Base-by-base conservation (phyloP, 169 alveolate species). In the Eimeria tenella region DNA sequence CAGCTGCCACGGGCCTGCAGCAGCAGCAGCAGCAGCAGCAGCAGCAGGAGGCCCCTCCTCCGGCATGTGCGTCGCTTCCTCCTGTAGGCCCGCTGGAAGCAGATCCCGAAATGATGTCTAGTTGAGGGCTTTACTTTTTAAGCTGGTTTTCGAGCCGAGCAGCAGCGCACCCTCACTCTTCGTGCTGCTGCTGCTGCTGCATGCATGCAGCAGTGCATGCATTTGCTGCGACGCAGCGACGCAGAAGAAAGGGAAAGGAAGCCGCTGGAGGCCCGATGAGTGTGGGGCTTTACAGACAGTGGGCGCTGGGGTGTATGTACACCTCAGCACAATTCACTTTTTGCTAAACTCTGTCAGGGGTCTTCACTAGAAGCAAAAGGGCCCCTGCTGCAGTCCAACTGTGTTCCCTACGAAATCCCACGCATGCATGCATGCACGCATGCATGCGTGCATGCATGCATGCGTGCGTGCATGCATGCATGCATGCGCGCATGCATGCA, bases 361-460 rank as follows among this genome's bases (percentile, higher is more conserved):
- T 31, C 42, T 31, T 31, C n/a, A 31, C 42, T 31, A 31, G 42
- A 31, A 31, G 42, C 42, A 31, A 31, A 31, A 31, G 2, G 2
- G 42, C 42, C 42, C 42, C 42, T 31, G 42, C 42, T 31, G 42
- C 42, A 31, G 42, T 31, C 42, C 42, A 31, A 31, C 42, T 31
- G 42, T 31, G 2, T 2, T 31, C 42, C 42, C 42, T 31, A 31
- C 42, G 2, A 31, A 31, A 2, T 31, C 42, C 42, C 42, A 31
- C 2, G 42, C 42, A 31, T 31, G 42, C 42, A 31, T 31, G 42
- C 42, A 31, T 31, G 42, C 42, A 11, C 2, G 68, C 68, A 58
- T 58, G 68, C 68, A 58, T 58, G 68, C 68, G n/a, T n/a, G n/a
- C n/a, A n/a, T n/a, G n/a, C n/a, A n/a, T 62, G 73, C 73, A 62